A percentile compares a stretch with the other conserved stretches of the same genome.
Evolutionary conservation across 164 flowering plant species (phyloP).

Genomic region (Magnolia officinalis): DNA sequence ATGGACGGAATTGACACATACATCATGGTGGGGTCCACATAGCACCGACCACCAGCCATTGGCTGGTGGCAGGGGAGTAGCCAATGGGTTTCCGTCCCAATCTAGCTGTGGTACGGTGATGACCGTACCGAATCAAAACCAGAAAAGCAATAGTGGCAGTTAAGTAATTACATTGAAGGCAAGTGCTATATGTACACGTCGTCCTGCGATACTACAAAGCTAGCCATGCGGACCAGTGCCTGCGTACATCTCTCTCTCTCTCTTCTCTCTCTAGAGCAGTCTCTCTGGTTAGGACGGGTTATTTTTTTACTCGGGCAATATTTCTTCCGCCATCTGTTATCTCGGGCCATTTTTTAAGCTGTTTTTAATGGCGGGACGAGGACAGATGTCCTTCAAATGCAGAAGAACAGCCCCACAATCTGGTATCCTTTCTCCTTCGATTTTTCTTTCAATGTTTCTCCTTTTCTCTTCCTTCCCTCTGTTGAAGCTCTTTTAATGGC

Average conservation of each 20-base stretch:
- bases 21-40: too few relatives aligned
- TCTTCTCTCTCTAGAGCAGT: not conserved
- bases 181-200: not conserved
- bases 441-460: not conserved
- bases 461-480: not conserved
- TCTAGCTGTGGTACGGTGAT: too few relatives aligned
- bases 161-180: not conserved
- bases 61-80: too few relatives aligned
- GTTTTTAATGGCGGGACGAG: not conserved
- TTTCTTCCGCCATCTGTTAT: not conserved
- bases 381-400: not conserved
- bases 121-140: too few relatives aligned
- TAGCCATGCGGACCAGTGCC: not conserved
- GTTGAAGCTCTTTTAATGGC: not conserved
- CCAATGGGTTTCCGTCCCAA: too few relatives aligned
- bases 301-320: not conserved
- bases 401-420: not conserved
- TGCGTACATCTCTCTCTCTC: not conserved
- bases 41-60: too few relatives aligned
- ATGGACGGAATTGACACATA: too few relatives aligned
- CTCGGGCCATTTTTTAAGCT: not conserved
- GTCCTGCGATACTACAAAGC: not conserved
- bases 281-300: not conserved
- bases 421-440: not conserved
- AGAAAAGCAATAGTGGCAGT: not conserved